Conservation (phyloP, 1,284 basidiomycete species). For the Sutorius eximius region DNA sequence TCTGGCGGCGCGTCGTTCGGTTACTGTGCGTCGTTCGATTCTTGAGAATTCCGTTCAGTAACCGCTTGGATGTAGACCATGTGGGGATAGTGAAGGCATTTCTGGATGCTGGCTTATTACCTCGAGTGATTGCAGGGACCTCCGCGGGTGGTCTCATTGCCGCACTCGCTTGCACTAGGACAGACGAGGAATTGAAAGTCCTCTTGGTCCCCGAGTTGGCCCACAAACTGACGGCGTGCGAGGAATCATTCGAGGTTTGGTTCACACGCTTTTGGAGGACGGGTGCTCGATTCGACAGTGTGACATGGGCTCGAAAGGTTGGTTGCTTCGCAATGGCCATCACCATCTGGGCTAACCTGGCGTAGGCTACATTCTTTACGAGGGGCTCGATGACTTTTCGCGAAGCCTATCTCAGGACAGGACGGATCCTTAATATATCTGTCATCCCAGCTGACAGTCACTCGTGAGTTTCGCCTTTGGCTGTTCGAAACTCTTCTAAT, state of each 20-base stretch:
- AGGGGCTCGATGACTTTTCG: constrained; percentile 93
- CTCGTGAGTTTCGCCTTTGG: constrained; percentile 54
- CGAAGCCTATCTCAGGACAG: constrained; percentile 93
- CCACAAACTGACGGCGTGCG: constrained; percentile 87
- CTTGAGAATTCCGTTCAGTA: not conserved
- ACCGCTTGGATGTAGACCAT: constrained; percentile 60
- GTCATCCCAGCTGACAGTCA: constrained; percentile 95
- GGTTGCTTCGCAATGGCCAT: constrained; percentile 6
- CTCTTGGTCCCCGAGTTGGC: constrained; percentile 84
- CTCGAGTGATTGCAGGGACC: constrained; percentile 89
- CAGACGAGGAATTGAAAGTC: constrained; percentile 81
- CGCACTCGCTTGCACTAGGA: constrained; percentile 84
- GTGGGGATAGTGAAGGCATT: constrained; percentile 92
- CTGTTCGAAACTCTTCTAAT: constrained; percentile 8
- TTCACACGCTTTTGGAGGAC: constrained; percentile 79
- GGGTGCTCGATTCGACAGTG: constrained; percentile 91
- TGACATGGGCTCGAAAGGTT: constrained; percentile 91
- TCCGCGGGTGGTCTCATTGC: constrained; percentile 91
- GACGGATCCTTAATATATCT: constrained; percentile 91
- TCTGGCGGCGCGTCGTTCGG: constrained; percentile 95
- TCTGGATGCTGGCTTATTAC: constrained; percentile 84
- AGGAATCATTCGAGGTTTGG: constrained; percentile 83
- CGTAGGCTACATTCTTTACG: constrained; percentile 79
- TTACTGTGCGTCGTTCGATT: constrained; percentile 61
- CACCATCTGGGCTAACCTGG: not conserved